Evolutionary conservation across 805 yeast genomes (phyloP).

Genomic region (Candida khao-thaluensis): DNA sequence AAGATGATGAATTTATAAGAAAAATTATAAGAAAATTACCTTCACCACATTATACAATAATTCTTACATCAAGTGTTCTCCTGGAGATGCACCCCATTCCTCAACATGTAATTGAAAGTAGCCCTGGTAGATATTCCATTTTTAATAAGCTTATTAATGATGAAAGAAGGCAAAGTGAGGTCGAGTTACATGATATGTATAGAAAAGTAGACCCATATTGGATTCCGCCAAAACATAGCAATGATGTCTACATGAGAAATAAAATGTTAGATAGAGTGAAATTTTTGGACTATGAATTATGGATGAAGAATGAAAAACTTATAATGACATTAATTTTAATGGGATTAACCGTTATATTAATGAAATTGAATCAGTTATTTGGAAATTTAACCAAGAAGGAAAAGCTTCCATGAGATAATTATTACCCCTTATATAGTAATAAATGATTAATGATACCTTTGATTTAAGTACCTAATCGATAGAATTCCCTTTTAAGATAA

Average conservation of each 20-base stretch:
- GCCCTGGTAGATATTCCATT: constrained; percentile 39
- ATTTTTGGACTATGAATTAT: constrained; percentile 44
- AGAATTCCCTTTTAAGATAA: too few species aligned
- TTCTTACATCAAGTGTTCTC: constrained; percentile 46
- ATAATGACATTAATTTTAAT: constrained; percentile 38
- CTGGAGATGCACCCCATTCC: constrained; percentile 31
- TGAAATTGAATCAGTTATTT: constrained; percentile 8
- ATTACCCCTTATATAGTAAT: too few species aligned
- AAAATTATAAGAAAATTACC: constrained; percentile 67
- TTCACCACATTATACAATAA: constrained; percentile 64
- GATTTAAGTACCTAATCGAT: too few species aligned
- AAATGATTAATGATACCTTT: too few species aligned
- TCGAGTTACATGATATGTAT: constrained; percentile 52
- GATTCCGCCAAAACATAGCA: constrained; percentile 27
- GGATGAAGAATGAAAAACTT: constrained; percentile 50
- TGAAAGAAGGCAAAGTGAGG: constrained; percentile 48
- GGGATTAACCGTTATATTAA: constrained; percentile 16
- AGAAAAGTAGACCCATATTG: constrained; percentile 28
- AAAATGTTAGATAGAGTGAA: constrained; percentile 35
- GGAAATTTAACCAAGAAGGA: constrained; percentile 1
- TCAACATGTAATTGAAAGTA: constrained; percentile 24
- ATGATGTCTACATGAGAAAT: constrained; percentile 28
- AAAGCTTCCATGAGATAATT: constrained; percentile 3
- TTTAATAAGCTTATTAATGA: constrained; percentile 59
- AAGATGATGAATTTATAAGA: constrained; percentile 50